A percentile compares a stretch with the other conserved stretches of the same genome.
These are phyloP conservation scores for Dictyostelium discoideum DNA, from an alignment of 78 protist genomes.

Conservation along the genomic window DNA sequence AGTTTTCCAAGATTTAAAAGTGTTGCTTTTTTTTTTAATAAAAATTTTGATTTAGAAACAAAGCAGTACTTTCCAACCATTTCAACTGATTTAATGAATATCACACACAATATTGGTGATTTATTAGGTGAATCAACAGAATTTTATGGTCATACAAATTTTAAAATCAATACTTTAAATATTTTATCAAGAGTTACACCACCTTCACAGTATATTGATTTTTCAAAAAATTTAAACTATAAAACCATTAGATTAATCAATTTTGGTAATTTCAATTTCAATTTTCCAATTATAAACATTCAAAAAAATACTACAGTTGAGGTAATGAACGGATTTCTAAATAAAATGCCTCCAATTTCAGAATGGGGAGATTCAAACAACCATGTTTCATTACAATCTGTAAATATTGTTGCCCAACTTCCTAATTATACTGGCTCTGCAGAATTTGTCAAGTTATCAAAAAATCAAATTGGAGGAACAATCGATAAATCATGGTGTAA, in stretches of 20 bases:
- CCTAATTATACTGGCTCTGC: not conserved
- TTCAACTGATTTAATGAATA: not conserved
- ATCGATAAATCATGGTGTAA: not conserved
- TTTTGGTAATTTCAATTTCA: not conserved
- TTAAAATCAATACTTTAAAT: not conserved
- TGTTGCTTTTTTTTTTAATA: not conserved
- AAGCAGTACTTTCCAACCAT: not conserved
- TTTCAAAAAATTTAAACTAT: not conserved
- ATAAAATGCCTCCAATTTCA: not conserved
- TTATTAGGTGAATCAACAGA: not conserved
- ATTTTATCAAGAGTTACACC: not conserved
- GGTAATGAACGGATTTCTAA: accelerated
- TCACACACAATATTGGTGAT: not conserved
- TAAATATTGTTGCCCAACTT: not conserved
- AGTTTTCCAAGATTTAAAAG: not conserved
- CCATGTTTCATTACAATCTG: not conserved
- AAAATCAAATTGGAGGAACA: not conserved
- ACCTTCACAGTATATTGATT: not conserved
- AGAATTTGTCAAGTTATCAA: not conserved
- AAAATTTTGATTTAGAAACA: not conserved
- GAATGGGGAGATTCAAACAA: not conserved
- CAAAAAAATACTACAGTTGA: not conserved
- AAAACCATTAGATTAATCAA: not conserved
- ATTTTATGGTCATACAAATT: not conserved
- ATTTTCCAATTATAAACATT: not conserved